Conservation (phyloP, 129 eudicot species). For the Gnaphalium uliginosum region DNA sequence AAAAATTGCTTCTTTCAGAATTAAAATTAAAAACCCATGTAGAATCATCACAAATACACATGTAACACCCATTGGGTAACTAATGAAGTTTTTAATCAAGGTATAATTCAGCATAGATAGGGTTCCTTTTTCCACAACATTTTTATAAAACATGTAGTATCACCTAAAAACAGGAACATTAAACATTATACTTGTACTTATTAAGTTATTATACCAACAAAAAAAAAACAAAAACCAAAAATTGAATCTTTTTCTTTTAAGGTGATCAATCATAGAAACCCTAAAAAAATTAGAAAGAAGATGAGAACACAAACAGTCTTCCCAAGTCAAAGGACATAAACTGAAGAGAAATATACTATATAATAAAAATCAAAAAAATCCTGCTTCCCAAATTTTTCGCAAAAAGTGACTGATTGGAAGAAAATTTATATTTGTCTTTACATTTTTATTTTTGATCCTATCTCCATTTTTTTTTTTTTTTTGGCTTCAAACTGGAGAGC, state of each 20-base stretch:
- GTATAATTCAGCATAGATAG: neutral
- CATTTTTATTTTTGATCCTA: too few relatives aligned
- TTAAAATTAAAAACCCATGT: constrained; percentile 1
- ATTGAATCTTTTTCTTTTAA: neutral
- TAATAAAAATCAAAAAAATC: too few relatives aligned
- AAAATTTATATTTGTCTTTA: too few relatives aligned
- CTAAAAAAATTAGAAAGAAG: neutral
- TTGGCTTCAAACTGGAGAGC: too few relatives aligned
- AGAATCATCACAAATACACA: constrained; percentile 11
- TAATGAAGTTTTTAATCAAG: neutral
- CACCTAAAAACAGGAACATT: neutral
- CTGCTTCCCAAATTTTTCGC: too few relatives aligned
- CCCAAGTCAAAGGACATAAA: neutral
- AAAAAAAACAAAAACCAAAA: too few relatives aligned
- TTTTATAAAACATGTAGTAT: too few relatives aligned
- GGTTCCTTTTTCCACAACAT: neutral
- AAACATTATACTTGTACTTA: too few relatives aligned
- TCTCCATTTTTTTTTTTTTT: too few relatives aligned
- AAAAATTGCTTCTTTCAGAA: neutral
- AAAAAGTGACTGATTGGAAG: too few relatives aligned
- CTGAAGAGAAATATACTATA: too few relatives aligned
- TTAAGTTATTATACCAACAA: too few relatives aligned
- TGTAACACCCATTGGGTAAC: neutral
- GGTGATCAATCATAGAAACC: neutral
- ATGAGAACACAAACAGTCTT: neutral